Percentiles rank a stretch among this genome's conserved stretches.
These are phyloP conservation scores for Tolypocladium paradoxum DNA, from an alignment of 2,329 filamentous ascomycete genomes.

Conservation along the genomic window DNA sequence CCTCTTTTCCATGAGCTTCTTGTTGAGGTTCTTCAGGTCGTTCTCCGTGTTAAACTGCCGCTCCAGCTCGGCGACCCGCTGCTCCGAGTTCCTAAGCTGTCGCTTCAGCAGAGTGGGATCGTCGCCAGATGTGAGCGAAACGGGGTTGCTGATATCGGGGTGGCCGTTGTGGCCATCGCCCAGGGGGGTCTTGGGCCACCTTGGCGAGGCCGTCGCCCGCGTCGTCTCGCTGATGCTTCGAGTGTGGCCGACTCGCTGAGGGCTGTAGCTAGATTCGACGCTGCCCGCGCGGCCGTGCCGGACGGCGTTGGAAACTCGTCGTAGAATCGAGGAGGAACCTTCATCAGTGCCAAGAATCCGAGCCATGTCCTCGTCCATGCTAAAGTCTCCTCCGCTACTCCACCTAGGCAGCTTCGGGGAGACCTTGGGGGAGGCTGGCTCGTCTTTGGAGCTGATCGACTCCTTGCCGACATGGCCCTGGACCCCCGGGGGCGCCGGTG, in stretches of 20 bases:
- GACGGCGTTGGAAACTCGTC: constrained; percentile 85
- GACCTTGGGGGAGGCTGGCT: constrained; percentile 31
- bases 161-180: constrained; percentile 40
- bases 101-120: constrained; percentile 58
- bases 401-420: constrained; percentile 62
- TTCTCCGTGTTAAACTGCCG: constrained; percentile 59
- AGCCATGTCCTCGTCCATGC: constrained; percentile 91
- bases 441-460: constrained; percentile 32
- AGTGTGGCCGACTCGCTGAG: constrained; percentile 37
- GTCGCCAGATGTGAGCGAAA: constrained; percentile 52
- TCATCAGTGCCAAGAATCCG: constrained; percentile 75
- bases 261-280: constrained; percentile 42
- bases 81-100: constrained; percentile 71
- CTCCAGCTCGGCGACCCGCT: constrained; percentile 77
- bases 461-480: constrained; percentile 33
- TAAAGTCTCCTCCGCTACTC: constrained; percentile 78
- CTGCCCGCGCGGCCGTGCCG: constrained; percentile 87
- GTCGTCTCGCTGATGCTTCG: constrained; percentile 60
- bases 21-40: constrained; percentile 66
- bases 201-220: constrained; percentile 50
- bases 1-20: constrained; percentile 80
- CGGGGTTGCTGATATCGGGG: constrained; percentile 60
- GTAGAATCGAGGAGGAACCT: constrained; percentile 67
- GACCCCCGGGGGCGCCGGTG: constrained; percentile 38
- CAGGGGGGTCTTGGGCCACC: constrained; percentile 60